Evolutionary conservation across 2,329 filamentous ascomycete genomes (phyloP), one percentile per base, ranked within the genome.

Genomic region (Alternaria brassicae): DNA sequence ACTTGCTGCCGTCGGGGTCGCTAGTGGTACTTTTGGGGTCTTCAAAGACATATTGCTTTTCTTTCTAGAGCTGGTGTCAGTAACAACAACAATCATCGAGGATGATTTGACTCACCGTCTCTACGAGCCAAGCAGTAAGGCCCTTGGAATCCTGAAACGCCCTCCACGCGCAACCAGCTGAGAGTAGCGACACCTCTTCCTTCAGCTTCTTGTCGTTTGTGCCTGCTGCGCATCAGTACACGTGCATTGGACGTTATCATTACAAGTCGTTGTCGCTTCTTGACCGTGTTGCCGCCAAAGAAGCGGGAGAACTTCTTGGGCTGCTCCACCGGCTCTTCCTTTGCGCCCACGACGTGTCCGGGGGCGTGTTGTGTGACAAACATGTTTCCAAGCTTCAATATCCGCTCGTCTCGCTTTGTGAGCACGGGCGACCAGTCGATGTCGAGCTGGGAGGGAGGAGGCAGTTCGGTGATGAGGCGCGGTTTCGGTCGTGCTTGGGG

Each of bases 161-260:
- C 74, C 87, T 90, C 88, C 92, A 98, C 25, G 86, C 82, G 67
- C 89, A 92, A 53, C 92, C 93, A 2, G 89, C 82, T 2, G 85
- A 84, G 19, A 96, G 81, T 25, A 99, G 83, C n/a, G 91, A 92
- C 34, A 99, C 87, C 68, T 99, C 95, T 70, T 92, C 86, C 77
- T 99, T 99, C 21, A 92, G 86, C 77, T 95, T 93, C 81, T 99
- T 99, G 75, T 98, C 94, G 65, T 97, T 95, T 0, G 94, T 95
- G 6, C 94, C 93, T 23, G 93, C 90, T 5, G 95, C 91, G 12
- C 92, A 99, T 85, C 47, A 99, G 89, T 52, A 99, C 90, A 41
- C 95, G 89, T 15, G 91, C 95, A 69, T 91, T 92, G 1, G 92
- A 96, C 3, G 95, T 99, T 53, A 99, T 88, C 89, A 99, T 93